Percentiles rank a stretch among this genome's conserved stretches.
Conservation (phyloP, 306 rosid species). For the Castanea sativa region DNA sequence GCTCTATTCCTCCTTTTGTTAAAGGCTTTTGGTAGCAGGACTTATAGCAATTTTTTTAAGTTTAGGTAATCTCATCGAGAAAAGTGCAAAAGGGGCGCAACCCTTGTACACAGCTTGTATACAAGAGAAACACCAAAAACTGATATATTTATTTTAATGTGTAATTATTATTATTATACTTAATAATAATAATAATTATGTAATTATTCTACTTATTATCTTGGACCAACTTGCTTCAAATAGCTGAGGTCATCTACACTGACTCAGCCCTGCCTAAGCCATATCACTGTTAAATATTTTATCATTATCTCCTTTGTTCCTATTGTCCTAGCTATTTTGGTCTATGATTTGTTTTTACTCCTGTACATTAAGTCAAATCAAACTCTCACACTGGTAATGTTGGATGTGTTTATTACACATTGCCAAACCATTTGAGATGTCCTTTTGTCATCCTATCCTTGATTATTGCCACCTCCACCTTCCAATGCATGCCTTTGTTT, state of each 20-base stretch:
- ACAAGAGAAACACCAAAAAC: too few species aligned
- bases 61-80: too few species aligned
- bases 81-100: too few species aligned
- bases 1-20: not conserved
- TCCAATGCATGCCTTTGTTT: not conserved
- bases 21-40: not conserved
- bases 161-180: too few species aligned
- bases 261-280: not conserved
- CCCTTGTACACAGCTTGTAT: too few species aligned
- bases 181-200: too few species aligned
- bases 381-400: not conserved
- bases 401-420: not conserved
- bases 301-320: not conserved
- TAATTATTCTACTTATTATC: not conserved
- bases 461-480: not conserved
- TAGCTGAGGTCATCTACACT: not conserved
- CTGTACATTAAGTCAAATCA: not conserved
- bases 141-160: too few species aligned
- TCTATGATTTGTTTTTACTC: not conserved
- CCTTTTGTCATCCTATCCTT: not conserved
- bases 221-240: not conserved
- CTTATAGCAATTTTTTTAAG: not conserved
- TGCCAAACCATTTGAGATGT: not conserved
- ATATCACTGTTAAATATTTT: not conserved
- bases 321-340: not conserved